Evolutionary conservation across 495 filamentous ascomycete genomes (phyloP), one percentile per base, ranked within the genome.

Genomic region (Aspergillus sparsus): DNA sequence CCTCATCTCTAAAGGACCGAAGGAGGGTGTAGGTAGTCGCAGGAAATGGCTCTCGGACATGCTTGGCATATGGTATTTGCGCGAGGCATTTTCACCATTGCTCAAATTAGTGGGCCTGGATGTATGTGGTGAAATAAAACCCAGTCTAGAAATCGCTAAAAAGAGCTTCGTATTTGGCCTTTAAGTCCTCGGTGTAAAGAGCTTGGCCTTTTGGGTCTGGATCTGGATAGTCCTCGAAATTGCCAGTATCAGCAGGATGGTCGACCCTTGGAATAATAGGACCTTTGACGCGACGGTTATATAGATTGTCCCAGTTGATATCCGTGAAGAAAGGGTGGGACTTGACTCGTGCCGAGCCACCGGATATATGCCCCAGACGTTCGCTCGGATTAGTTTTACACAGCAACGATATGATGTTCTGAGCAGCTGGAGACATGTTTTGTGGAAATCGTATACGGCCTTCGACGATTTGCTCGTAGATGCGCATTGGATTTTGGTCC

Each of bases 401-500:
- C 54, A 98, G 84, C 36, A 86, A 81, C 8, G 84, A 83, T 65
- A 98, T 91, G 55, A 98, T 89, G 68, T 92, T 87, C 65, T 91
- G 86, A 8, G 93, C 91, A 54, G 88, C 86, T 16, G 84, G 69
- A 18, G 87, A 87, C 77, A 97, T 88, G 53, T 67, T 74, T 4
- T 66, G 68, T 10, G 72, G 73, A 57, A 72, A 76, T 45, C 71
- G 71, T 31, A 77, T 55, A 16, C 63, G 74, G 21, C 77, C 77
- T 65, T 77, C 74, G 15, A 78, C 73, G 39, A 80, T 80, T 47
- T 80, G 77, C 74, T 96, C 93, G 76, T 98, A 98, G 57, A 97
- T 96, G 68, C 94, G 92, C 68, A 97, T 94, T 0, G 93, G 92
- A 65, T 94, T 97, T 53, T 91, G 85, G 69, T 97, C 90, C 90